Percentiles rank a stretch among this genome's conserved stretches.
These are phyloP conservation scores for Rhodotorula sp. DNA, from an alignment of 1,284 basidiomycete genomes.

Conservation along the genomic window DNA sequence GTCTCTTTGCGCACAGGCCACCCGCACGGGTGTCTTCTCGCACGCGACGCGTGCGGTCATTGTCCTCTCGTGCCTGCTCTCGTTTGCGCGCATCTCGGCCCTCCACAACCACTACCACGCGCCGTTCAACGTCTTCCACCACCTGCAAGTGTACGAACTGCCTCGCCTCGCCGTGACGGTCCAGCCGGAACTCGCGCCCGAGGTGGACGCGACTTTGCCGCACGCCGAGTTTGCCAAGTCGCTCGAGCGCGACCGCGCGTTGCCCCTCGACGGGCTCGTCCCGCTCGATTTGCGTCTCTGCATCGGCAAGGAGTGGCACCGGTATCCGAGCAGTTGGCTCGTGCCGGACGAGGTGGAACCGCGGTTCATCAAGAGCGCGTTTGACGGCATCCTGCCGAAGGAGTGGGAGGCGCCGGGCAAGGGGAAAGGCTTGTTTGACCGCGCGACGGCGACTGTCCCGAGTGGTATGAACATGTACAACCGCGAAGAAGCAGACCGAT, in stretches of 20 bases:
- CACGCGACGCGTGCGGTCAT: conserved; percentile 71
- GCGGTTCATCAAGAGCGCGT: conserved; percentile 84
- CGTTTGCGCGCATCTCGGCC: conserved; percentile 74
- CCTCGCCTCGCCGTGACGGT: conserved; percentile 69
- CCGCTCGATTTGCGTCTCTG: conserved; percentile 79
- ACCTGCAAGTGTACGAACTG: conserved; percentile 75
- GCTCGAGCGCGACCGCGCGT: conserved; percentile 56
- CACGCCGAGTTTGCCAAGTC: conserved; percentile 31
- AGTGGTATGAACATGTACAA: conserved; percentile 84
- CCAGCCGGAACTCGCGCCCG: conserved; percentile 51
- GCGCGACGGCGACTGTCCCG: conserved; percentile 64
- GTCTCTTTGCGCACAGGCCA: conserved; percentile 59
- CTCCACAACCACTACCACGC: conserved; percentile 88
- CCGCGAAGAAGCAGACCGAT: conserved; percentile 71
- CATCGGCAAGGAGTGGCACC: conserved; percentile 91
- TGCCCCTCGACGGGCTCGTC: conserved; percentile 66
- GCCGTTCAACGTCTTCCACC: conserved; percentile 70
- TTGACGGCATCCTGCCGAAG: conserved; percentile 82
- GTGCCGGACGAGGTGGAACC: conserved; percentile 79
- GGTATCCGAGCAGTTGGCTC: conserved; percentile 88
- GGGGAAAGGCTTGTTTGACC: conserved; percentile 60
- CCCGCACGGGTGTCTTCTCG: conserved; percentile 71
- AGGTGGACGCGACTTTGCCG: conserved; percentile 33
- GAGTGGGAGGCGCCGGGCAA: conserved; percentile 61
- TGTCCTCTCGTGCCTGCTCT: conserved; percentile 64